These are phyloP conservation scores for Gryganskiella cystojenkinii DNA, from an alignment of 192 early-diverging fungal genomes.

Conservation along the genomic window DNA sequence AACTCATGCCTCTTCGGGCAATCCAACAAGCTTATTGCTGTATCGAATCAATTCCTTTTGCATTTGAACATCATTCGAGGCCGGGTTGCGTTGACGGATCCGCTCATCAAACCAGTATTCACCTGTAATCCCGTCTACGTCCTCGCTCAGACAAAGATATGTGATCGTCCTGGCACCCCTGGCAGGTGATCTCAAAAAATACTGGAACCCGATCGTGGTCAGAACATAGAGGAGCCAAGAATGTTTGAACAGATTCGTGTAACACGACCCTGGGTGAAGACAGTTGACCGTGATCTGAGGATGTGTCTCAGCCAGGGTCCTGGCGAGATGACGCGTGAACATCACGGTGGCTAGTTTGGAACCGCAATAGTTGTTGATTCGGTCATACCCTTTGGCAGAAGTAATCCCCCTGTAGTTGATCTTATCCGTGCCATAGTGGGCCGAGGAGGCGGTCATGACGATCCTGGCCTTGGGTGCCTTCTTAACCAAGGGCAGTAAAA, in stretches of 20 bases:
- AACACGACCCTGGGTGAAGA: slow-evolving; percentile 37
- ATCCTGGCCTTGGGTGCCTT: slow-evolving; percentile 40
- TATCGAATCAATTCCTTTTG: slow-evolving; percentile 33
- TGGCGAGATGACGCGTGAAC: slow-evolving; percentile 15
- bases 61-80: slow-evolving; percentile 13
- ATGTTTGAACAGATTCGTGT: slow-evolving; percentile 24
- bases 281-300: slow-evolving; percentile 45
- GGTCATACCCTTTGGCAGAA: slow-evolving; percentile 30
- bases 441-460: slow-evolving; percentile 43
- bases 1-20: slow-evolving; percentile 2
- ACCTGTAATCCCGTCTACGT: slow-evolving; percentile 46
- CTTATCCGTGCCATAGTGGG: slow-evolving; percentile 44
- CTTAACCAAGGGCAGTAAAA: slow-evolving; percentile 30
- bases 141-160: slow-evolving; percentile 42
- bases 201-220: slow-evolving; percentile 41
- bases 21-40: slow-evolving; percentile 21
- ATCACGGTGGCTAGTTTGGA: slow-evolving; percentile 49
- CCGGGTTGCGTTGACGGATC: slow-evolving; percentile 40
- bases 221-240: slow-evolving; percentile 34
- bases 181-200: slow-evolving; percentile 19
- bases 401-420: slow-evolving; percentile 45
- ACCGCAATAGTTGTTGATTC: slow-evolving; percentile 41
- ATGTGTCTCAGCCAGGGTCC: slow-evolving; percentile 10
- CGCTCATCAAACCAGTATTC: slow-evolving; percentile 52
- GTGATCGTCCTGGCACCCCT: slow-evolving; percentile 34